Evolutionary conservation across 2,329 filamentous ascomycete genomes (phyloP), one percentile per base, ranked within the genome.

Genomic region (Teratosphaeria epicoccoides): DNA sequence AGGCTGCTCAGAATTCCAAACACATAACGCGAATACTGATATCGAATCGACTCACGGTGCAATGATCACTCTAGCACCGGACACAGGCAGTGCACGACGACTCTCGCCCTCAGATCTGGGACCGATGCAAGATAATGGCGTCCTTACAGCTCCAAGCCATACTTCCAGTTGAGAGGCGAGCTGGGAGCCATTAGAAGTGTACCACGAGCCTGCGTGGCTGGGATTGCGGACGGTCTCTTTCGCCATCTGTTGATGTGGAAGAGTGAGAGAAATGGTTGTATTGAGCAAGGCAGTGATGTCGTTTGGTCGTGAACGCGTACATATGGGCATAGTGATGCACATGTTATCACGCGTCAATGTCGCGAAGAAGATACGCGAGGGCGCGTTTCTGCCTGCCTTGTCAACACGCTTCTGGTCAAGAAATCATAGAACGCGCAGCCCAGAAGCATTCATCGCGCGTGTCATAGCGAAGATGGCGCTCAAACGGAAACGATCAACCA

Each of bases 151-250:
- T 33, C 72, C 73, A n/a, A 97, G 77, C 77, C 82, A 95, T 47
- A 71, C 69, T 52, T 93, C 81, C 4, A 98, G 83, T 71, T 95
- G 77, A 6, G 66, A 62, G 2, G 78, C 78, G 48, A 97, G 79
- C n/a, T 70, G 68, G 1, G 68, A 65, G 5, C 77, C 71, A 53
- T 82, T 76, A 47, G 76, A 76, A 6, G 82, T 76, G 67, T 98
- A 98, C 93, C 93, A 98, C 17, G 82, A 85, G 37, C 87, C 87
- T 22, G 91, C 89, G 68, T 97, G 93, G 51, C 77, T 81, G 20
- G 88, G 84, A 58, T 73, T 68, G 63, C 84, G 72, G 49, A 67
- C 46, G 61, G 61, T 68, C 67, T 73, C 52, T 49, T 55, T 54
- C 26, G 54, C 22, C 61, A 55, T 61, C 61, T 63, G 33, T 26